Conservation (phyloP, 2,329 filamentous ascomycete genomes). For the Acephala macrosclerotiorum region DNA sequence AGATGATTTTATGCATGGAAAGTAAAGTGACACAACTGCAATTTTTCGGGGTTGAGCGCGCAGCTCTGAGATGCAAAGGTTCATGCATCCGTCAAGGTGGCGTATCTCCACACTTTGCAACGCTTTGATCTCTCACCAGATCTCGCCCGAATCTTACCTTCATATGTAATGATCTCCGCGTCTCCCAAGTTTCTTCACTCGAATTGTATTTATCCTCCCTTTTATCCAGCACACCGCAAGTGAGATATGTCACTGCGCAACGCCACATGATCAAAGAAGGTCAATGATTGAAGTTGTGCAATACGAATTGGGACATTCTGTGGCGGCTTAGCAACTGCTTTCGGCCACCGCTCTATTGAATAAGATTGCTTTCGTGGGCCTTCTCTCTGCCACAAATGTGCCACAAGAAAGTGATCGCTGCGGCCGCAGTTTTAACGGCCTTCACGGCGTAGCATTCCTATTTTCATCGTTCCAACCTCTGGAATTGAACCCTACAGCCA, state of each 20-base stretch:
- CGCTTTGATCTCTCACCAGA: conserved; percentile 19
- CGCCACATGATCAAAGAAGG: conserved; percentile 10
- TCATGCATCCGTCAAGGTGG: conserved; percentile 12
- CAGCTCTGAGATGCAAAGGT: conserved; percentile 5
- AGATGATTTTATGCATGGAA: conserved; percentile 11
- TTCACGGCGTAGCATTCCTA: background rate
- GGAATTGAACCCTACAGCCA: background rate
- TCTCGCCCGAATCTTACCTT: background rate
- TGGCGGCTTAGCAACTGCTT: conserved; percentile 2
- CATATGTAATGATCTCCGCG: conserved; percentile 17
- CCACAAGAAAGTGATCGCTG: background rate
- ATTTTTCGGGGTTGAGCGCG: background rate
- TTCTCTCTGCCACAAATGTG: background rate
- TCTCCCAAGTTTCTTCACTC: background rate
- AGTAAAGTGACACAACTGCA: background rate
- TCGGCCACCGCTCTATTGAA: background rate
- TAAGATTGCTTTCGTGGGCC: conserved; percentile 4
- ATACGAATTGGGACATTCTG: background rate
- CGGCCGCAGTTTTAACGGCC: background rate
- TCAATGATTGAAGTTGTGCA: background rate
- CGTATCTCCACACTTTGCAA: conserved; percentile 1
- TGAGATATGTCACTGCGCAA: background rate
- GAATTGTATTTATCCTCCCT: conserved; percentile 8
- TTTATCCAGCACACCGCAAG: conserved; percentile 11
- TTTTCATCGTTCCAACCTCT: background rate